phyloP scores from a whole-genome alignment of 2,329 filamentous ascomycete genomes.

The Colletotrichum sp. region DNA sequence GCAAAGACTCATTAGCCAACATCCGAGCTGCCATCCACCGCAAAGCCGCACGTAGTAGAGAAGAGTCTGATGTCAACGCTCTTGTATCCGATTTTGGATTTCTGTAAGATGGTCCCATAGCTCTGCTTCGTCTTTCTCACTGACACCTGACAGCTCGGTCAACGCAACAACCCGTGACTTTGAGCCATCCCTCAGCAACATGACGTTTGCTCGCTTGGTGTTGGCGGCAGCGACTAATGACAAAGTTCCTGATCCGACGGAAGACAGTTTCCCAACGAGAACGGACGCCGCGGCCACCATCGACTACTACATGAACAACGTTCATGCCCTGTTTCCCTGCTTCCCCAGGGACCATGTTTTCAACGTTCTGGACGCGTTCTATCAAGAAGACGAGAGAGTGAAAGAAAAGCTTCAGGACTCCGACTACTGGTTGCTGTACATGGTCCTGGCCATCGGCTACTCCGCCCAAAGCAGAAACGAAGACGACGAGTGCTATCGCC shows the following conservation, averaged over 20 bases:
- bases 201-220: conserved; percentile 91
- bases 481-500: conserved; percentile 66
- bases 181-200: conserved; percentile 83
- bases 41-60: conserved; percentile 68
- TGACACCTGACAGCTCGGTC: conserved; percentile 68
- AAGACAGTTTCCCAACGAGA: conserved; percentile 72
- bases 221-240: conserved; percentile 83
- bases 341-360: conserved; percentile 83
- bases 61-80: conserved; percentile 88
- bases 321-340: conserved; percentile 81
- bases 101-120: conserved; percentile 58
- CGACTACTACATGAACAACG: conserved; percentile 83
- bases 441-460: conserved; percentile 87
- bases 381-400: conserved; percentile 69
- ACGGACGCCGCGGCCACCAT: conserved; percentile 72
- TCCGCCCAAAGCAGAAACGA: conserved; percentile 74
- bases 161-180: conserved; percentile 96
- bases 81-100: conserved; percentile 94
- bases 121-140: background rate
- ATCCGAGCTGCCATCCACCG: conserved; percentile 69
- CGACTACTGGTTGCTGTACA: conserved; percentile 86
- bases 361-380: conserved; percentile 80
- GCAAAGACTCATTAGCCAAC: conserved; percentile 67
- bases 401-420: conserved; percentile 57
- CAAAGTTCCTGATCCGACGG: conserved; percentile 66